Base-by-base conservation (phyloP, 208 protist genomes). In the Angomonas ambiguus region DNA sequence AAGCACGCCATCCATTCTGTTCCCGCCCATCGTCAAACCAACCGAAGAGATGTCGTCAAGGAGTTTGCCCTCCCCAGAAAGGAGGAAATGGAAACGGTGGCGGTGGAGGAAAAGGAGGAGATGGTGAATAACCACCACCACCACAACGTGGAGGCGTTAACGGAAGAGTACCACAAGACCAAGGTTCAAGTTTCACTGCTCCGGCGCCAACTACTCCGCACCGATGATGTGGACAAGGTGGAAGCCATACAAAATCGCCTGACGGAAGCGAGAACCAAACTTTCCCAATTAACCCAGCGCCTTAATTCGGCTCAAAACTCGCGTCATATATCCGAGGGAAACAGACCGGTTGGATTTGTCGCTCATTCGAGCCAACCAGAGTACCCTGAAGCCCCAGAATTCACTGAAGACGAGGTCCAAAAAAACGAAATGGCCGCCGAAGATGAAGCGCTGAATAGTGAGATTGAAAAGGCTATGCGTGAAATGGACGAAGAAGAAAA, bases 101-200 rank as follows among this genome's bases (percentile, higher is more conserved):
- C 65, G 22, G 4, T 32, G 33, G 2, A 45, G 27, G 31, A 57
- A 2, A 30, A 48, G 53, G 65, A 77, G 22, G 49, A 66, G 20
- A 53, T 65, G 58, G 71, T 72, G 33, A 65, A 49, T 10, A 34
- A 27, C 6, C 65, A 76, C 31, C 64, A 64, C 41, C 28, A 27
- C 6, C 65, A 76, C 31, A 67, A 64, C 41, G 90, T 87, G 48
- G 85, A 93, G 49, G 68, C 76, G 49, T 68, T 91, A 22, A 76
- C 79, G 22, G 87, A 79, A 62, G 87, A 82, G 28, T 95, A 92
- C 65, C 87, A 93, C 81, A 87, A 88, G 65, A 75, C 76, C 57
- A 93, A 93, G 65, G 87, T 95, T 11, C 87, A 95, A 65, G 79
- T 86, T 48, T 91, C 90, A 31, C 69, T 89, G 41, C 70, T 93